phyloP scores from a whole-genome alignment of 2,329 filamentous ascomycete species.

The Paraconiothyrium sp. region DNA sequence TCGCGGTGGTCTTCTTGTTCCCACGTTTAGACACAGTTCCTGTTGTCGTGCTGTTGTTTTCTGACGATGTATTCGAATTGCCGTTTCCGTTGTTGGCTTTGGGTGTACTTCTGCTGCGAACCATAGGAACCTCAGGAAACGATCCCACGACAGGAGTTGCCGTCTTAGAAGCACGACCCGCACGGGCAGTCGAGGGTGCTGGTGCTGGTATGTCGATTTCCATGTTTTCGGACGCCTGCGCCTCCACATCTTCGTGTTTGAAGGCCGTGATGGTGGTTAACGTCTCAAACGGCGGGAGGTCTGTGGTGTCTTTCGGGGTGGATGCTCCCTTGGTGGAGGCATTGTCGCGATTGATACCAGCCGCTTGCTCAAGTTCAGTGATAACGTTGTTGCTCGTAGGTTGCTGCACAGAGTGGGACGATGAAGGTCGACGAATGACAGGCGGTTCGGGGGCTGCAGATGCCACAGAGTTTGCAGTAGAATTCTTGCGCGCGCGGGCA shows the following conservation, averaged over 20 bases:
- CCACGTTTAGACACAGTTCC: constrained; percentile 47
- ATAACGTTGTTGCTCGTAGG: constrained; percentile 38
- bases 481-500: constrained; percentile 79
- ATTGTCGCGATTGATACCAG: constrained; percentile 37
- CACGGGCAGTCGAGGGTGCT: constrained; percentile 43
- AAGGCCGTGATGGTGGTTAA: constrained; percentile 51
- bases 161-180: constrained; percentile 57
- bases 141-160: constrained; percentile 57
- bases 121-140: constrained; percentile 55
- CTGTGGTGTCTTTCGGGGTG: constrained; percentile 43
- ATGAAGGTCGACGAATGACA: constrained; percentile 44
- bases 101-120: constrained; percentile 54
- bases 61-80: constrained; percentile 50
- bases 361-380: constrained; percentile 45
- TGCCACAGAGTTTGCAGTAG: constrained; percentile 52
- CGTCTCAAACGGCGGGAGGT: constrained; percentile 56
- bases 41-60: constrained; percentile 50
- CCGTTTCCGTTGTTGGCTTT: constrained; percentile 49
- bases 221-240: constrained; percentile 53
- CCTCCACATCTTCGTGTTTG: constrained; percentile 61
- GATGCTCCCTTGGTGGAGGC: constrained; percentile 34
- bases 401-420: constrained; percentile 48
- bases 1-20: constrained; percentile 45
- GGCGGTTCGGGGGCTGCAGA: constrained; percentile 62
- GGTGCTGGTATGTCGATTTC: constrained; percentile 44